Percentiles rank a stretch among this genome's conserved stretches.
Evolutionary conservation across 2,329 filamentous ascomycete species (phyloP).

Genomic region (Alternaria brassicicola): DNA sequence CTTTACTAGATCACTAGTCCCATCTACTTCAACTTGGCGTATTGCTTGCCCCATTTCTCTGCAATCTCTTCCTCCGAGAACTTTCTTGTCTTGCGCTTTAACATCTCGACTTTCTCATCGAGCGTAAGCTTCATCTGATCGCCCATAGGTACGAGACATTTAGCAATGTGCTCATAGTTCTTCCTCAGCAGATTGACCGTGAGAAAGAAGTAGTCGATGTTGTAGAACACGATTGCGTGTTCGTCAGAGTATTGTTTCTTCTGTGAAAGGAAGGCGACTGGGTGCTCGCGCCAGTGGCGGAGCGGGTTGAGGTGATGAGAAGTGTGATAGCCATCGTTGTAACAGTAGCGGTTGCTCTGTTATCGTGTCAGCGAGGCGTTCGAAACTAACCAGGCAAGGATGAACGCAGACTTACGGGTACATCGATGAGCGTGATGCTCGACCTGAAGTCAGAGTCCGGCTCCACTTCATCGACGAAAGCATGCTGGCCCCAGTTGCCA

Average conservation of each 20-base stretch:
- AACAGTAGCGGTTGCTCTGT: conserved; percentile 80
- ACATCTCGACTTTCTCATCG: conserved; percentile 66
- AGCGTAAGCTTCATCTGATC: conserved; percentile 70
- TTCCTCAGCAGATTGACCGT: conserved; percentile 71
- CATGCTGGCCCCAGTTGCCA: conserved; percentile 85
- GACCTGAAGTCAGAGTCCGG: conserved; percentile 79
- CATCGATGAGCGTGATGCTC: conserved; percentile 80
- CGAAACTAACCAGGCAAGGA: fast-evolving
- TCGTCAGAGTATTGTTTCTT: conserved; percentile 71
- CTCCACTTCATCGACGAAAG: conserved; percentile 75
- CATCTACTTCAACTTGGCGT: conserved; percentile 34
- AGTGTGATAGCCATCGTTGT: conserved; percentile 83
- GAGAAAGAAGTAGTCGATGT: conserved; percentile 81
- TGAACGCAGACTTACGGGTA: conserved; percentile 64
- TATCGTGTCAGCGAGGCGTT: conserved; percentile 1
- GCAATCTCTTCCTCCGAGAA: conserved; percentile 71
- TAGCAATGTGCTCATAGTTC: conserved; percentile 72
- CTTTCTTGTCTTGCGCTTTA: conserved; percentile 67
- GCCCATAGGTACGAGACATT: conserved; percentile 75
- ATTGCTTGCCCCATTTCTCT: conserved; percentile 59
- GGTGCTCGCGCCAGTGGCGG: conserved; percentile 83
- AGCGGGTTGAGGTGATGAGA: conserved; percentile 80
- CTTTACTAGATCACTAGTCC: not conserved
- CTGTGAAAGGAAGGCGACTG: conserved; percentile 71
- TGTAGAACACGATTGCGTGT: conserved; percentile 75